phyloP scores from a whole-genome alignment of 2,329 filamentous ascomycete species.

The Blastomyces silverae region DNA sequence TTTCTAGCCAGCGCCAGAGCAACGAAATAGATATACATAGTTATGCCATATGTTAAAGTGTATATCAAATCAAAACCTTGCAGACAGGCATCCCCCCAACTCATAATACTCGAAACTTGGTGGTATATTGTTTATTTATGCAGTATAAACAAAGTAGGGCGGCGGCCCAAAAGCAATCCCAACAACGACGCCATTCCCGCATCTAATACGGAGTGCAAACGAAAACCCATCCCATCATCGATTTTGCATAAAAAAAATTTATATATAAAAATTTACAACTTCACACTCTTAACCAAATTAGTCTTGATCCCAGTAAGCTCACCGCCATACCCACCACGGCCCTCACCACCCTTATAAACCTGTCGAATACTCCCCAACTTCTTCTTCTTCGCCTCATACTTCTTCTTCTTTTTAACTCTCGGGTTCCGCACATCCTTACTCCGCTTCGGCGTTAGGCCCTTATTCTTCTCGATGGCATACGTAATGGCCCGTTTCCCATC shows the following conservation, averaged over 20 bases:
- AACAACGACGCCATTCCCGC: neutral
- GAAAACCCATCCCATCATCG: neutral
- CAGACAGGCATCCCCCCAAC: neutral
- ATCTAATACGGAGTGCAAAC: neutral
- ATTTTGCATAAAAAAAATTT: neutral
- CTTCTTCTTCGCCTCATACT: conserved; percentile 96
- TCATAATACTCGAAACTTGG: neutral
- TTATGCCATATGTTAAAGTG: neutral
- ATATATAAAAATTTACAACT: conserved; percentile 47
- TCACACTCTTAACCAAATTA: conserved; percentile 85
- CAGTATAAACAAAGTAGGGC: neutral
- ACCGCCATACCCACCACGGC: conserved; percentile 78
- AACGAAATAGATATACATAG: neutral
- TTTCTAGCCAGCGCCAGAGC: neutral
- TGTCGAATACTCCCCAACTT: conserved; percentile 83
- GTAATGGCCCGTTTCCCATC: conserved; percentile 90
- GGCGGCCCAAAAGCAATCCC: no score
- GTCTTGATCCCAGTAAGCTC: conserved; percentile 95
- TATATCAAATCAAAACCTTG: neutral
- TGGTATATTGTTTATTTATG: neutral
- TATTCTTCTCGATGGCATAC: conserved; percentile 96
- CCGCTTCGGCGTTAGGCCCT: conserved; percentile 79
- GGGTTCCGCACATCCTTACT: conserved; percentile 95
- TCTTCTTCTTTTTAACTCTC: conserved; percentile 95
- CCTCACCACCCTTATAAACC: conserved; percentile 77